A percentile compares a stretch with the other conserved stretches of the same genome.
Evolutionary conservation across 306 rosid species (phyloP).

Genomic region (Prinsepia uniflora): DNA sequence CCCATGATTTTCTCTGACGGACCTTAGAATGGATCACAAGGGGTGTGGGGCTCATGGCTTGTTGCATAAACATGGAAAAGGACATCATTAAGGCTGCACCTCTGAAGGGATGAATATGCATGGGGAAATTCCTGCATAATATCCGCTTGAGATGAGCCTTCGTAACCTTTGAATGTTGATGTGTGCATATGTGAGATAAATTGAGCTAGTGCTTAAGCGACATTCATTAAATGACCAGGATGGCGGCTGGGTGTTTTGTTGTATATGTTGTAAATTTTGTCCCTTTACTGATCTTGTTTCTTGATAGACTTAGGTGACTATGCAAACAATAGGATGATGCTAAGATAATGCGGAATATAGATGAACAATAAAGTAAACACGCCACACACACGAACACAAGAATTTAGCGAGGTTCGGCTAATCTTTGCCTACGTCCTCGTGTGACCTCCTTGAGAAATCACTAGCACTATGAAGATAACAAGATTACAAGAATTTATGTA

Average conservation of each 20-base stretch:
- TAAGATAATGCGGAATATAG: too few relatives aligned
- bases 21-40: neutral
- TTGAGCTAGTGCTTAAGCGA: neutral
- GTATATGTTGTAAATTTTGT: too few relatives aligned
- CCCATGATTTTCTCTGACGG: neutral
- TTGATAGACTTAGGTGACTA: too few relatives aligned
- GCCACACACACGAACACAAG: too few relatives aligned
- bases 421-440: too few relatives aligned
- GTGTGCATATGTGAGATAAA: neutral
- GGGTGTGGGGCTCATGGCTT: neutral
- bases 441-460: too few relatives aligned
- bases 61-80: neutral
- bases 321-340: too few relatives aligned
- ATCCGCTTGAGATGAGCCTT: neutral
- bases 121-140: neutral
- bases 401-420: too few relatives aligned
- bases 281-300: too few relatives aligned
- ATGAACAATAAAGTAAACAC: too few relatives aligned
- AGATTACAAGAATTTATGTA: too few relatives aligned
- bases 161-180: neutral
- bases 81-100: neutral
- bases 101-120: neutral
- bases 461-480: too few relatives aligned
- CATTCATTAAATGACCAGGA: neutral
- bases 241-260: neutral